Evolutionary conservation across 2,329 filamentous ascomycete genomes (phyloP), one percentile per base, ranked within the genome.

Genomic region (Cladophialophora yegresii): DNA sequence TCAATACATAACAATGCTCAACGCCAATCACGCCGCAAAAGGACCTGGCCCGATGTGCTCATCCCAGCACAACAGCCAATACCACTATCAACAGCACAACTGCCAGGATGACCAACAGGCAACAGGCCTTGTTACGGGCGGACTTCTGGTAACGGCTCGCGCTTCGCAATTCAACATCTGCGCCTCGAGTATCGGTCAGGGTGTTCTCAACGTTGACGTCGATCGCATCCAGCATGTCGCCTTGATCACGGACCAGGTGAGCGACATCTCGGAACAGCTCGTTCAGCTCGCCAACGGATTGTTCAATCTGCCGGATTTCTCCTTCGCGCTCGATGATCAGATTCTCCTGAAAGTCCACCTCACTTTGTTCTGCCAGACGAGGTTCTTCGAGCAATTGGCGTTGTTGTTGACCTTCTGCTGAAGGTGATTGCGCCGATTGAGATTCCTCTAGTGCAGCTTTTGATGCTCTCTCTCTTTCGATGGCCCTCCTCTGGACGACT

Each of bases 231-330:
- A 99, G 82, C 77, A 91, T 87, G 71, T 92, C 90, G 57, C 95
- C 95, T 79, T 99, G 95, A 79, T 98, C 93, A 66, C 87, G 87
- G 57, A 99, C 93, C 77, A 99, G 97, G 77, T 96, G 92, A 54
- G 93, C 95, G n/a, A 99, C 92, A 80, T 99, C 93, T 68, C 93
- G 85, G 83, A 99, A 99, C 50, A 99, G 84, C 74, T 98, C 95
- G 73, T 99, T 99, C 67, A 99, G 81, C 73, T 99, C 95, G 61
- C 90, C 90, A 6, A 99, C 95, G 61, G 91, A 92, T 77, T 97
- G 93, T 80, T 98, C 95, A 73, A 99, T 99, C 75, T 96, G 96
- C 67, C 93, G 89, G 70, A 99, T 99, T 80, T 99, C 95, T 63
- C 92, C 88, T 77, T 99, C 95, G 60, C 96, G 92, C 82, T 99